Evolutionary conservation across 2,329 filamentous ascomycete species (phyloP), one percentile per base, ranked within the genome.

Genomic region (Exophiala sp.): DNA sequence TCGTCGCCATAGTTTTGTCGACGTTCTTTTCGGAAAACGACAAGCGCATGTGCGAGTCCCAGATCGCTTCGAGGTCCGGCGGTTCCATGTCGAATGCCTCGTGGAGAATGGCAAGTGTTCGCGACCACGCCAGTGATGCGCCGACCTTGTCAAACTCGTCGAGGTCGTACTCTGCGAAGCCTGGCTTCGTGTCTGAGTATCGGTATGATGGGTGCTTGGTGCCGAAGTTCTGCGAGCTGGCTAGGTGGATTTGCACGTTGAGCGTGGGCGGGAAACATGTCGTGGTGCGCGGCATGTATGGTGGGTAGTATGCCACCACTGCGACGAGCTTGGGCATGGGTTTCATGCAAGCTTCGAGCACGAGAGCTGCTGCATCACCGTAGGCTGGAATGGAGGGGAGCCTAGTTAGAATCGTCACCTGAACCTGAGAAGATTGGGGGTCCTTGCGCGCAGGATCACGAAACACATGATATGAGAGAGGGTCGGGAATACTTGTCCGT

Each of bases 151-250:
- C 79, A 62, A 83, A 90, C 60, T 86, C 81, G 2, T 87, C 83
- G 32, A 88, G 67, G 52, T 89, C 82, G 16, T 79, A 77, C 68
- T 91, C 87, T 0, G 87, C 87, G 58, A 91, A 91, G 0, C 88
- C 88, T 0, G 82, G 71, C 47, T 82, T 72, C 0, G 71, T 80
- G 55, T 76, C 73, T 9, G 77, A 74, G 60, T 86, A 86, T 0
- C 76, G 76, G 63, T 78, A 84, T 51, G 72, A 71, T 39, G 65
- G 61, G 42, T 55, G 54, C 9, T 59, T 52, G 3, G 60, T 63
- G 52, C 50, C 63, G 58, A 65, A 68, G 40, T 57, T 62, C 20
- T 76, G 66, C 34, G 72, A 65, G 3, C 75, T 75, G 2, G 81
- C 79, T 0, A 86, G 75, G 65, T 86, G 83, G 0, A 84, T 78